Base-by-base conservation (phyloP, 2,329 filamentous ascomycete genomes). In the Dothidotthia symphoricarpi region DNA sequence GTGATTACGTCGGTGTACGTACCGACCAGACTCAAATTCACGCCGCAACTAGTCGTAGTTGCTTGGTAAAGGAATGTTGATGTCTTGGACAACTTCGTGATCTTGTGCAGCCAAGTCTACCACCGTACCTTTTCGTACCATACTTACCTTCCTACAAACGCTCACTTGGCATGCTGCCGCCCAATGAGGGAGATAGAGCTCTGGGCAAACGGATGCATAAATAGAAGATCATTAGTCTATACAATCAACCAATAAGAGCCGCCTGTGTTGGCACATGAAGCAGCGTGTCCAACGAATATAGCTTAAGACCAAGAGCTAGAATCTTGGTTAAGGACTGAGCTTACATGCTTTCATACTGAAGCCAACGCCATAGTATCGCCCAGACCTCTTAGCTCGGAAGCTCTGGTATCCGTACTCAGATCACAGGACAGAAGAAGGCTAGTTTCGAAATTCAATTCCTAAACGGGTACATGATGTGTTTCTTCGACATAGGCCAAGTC, bases 281-380 rank as follows among this genome's bases (percentile, higher is more conserved):
- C 41, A 19, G 39, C 17, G 43, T 42, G 34, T n/a, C 32, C 25
- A 26, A 17, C 14, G 28, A 3, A 12, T 14, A 10, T 12, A 13
- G 19, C 11, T 35, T 4, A 17, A 24, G 16, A 13, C 15, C 11
- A 27, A 16, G 16, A n/a, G 22, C 6, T 36, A 19, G 24, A n/a
- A n/a, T n/a, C n/a, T n/a, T n/a, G n/a, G n/a, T n/a, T n/a, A n/a
- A n/a, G n/a, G n/a, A n/a, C n/a, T n/a, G n/a, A 45, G 28, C 36
- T 44, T 40, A 34, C 16, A 36, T 39, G 12, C 25, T 16, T 41
- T 36, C 28, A 40, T 41, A 30, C 28, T 16, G 39, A 41, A 45
- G 53, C 50, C 47, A 39, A 36, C 41, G 39, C 49, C 49, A 57
- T 55, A 52, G 47, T 54, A 61, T 59, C 54, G 55, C 55, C 57